Evolutionary conservation across 495 filamentous ascomycete species (phyloP), one percentile per base, ranked within the genome.

Genomic region (Pyronema domesticum): DNA sequence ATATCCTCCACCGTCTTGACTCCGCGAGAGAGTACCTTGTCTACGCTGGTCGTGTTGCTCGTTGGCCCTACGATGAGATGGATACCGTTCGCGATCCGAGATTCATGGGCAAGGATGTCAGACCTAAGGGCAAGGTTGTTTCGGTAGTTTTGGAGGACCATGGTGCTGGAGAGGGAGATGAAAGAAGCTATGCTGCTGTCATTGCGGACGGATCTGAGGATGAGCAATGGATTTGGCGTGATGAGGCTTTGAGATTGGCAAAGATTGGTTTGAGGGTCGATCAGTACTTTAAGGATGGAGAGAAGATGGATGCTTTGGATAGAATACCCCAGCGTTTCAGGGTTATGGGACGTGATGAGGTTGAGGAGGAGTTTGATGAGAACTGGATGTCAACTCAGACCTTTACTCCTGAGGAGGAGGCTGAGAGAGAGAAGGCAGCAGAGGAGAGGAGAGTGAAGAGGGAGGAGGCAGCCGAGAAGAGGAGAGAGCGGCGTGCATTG

Each of bases 1-100:
- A 65, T 36, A 54, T 65, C 44, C 57, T 65, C 13, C 63, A 65
- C 23, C 62, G 63, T 5, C 43, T 65, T 35, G 48, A 48, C 17
- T 51, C 46, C 13, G 56, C 56, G 13, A 50, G 62, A 6, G 62
- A 65, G 11, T 65, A 65, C 19, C 57, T 62, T 18, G 61, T 63
- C 7, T 65, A 62, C 34, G 37, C 40, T 3, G 63, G 63, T 0
- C 63, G 62, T 7, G 62, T 65, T 8, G 63, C 56, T n/a, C 42
- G 50, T 15, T 65, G 62, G 59, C 63, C 63, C 13, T 61, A 47
- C 23, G 42, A 47, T 1, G 7, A 9, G 0, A 36, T 23, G 0
- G 57, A 57, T 6, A 53, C 58, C 7, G 33, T 53, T 1, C 39
- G 15, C 2, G 54, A 65, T 19, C 42, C 62, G 15, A 33, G 51